Conservation (phyloP, 176 grass and related monocot species). For the Triticum timopheevii region DNA sequence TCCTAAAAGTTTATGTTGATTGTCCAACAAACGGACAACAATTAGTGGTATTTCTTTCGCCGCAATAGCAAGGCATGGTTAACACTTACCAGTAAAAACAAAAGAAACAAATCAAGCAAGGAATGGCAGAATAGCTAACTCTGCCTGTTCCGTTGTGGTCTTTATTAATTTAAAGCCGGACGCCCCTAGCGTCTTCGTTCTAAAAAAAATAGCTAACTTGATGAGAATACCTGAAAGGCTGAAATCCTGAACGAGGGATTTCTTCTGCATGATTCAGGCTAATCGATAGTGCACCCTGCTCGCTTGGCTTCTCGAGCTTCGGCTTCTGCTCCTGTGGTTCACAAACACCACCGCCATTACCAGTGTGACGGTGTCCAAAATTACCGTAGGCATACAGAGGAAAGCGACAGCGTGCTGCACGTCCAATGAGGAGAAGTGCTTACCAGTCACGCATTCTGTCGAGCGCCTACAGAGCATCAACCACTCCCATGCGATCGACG, state of each 20-base stretch:
- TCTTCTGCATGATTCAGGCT: neutral
- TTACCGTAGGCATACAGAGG: no score
- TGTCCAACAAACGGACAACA: neutral
- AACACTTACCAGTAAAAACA: neutral
- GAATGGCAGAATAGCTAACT: neutral
- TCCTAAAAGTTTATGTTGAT: neutral
- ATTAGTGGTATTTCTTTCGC: neutral
- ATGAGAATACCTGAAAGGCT: neutral
- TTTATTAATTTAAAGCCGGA: no score
- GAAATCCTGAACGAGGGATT: neutral
- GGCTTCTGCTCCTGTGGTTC: neutral
- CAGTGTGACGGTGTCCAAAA: no score
- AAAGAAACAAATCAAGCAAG: neutral
- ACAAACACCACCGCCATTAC: no score
- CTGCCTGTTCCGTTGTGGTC: no score
- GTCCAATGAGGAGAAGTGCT: no score
- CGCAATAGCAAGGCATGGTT: neutral
- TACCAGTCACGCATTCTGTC: neutral
- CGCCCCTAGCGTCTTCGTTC: no score
- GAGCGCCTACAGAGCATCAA: neutral
- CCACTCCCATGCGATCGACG: no score
- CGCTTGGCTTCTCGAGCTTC: neutral
- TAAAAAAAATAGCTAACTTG: neutral
- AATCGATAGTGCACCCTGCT: neutral
- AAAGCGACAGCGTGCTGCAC: no score